Evolutionary conservation across 129 eudicot genomes (phyloP).

Genomic region (Apium graveolens): DNA sequence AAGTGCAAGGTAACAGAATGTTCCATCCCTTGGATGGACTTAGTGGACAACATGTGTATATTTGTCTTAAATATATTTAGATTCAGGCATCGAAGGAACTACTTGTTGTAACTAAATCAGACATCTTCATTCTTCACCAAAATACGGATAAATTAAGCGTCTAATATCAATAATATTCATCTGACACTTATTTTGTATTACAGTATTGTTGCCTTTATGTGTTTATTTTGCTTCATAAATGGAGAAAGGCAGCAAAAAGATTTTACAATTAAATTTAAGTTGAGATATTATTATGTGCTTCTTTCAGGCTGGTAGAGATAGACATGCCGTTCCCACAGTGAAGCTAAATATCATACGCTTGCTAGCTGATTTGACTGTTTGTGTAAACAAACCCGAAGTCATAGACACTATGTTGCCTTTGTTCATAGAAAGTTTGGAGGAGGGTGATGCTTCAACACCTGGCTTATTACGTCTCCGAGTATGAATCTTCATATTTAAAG

Average conservation of each 20-base stretch:
- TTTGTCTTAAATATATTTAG: neutral
- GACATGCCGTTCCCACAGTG: slow-evolving; percentile 55
- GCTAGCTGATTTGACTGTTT: slow-evolving; percentile 72
- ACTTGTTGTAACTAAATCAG: neutral
- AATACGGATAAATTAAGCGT: neutral
- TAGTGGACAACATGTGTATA: neutral
- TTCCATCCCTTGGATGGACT: neutral
- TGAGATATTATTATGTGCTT: neutral
- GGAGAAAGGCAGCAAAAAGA: neutral
- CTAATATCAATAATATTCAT: neutral
- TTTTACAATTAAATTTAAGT: neutral
- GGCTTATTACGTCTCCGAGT: slow-evolving; percentile 90
- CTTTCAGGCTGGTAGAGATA: slow-evolving; percentile 75
- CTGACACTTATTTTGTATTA: neutral
- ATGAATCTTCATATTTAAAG: slow-evolving; percentile 21
- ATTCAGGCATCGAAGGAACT: neutral
- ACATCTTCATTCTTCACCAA: neutral
- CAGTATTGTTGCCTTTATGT: neutral
- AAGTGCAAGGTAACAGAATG: neutral
- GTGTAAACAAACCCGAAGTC: slow-evolving; percentile 74
- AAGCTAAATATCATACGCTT: slow-evolving; percentile 81
- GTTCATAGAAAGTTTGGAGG: slow-evolving; percentile 88
- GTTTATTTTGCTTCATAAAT: neutral
- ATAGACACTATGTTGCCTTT: slow-evolving; percentile 80
- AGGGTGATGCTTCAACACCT: slow-evolving; percentile 96